Percentiles rank a stretch among this genome's conserved stretches.
These are phyloP conservation scores for Dryadomyces sulphureus DNA, from an alignment of 2,329 filamentous ascomycete species.

Conservation along the genomic window DNA sequence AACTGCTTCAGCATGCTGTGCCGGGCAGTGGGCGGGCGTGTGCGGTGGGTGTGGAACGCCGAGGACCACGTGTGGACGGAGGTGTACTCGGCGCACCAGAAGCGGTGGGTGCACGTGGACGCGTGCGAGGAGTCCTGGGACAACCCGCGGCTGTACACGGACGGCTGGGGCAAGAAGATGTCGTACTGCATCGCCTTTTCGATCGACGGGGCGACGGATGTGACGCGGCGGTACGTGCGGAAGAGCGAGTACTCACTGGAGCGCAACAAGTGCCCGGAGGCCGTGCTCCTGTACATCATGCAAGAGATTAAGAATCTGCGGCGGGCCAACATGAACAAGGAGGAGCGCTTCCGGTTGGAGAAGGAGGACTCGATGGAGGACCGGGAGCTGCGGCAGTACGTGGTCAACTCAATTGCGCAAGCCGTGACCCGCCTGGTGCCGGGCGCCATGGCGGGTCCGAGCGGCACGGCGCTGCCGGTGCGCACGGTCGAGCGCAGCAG, in stretches of 20 bases:
- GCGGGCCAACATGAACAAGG: constrained; percentile 71
- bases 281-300: constrained; percentile 80
- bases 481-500: constrained; percentile 14
- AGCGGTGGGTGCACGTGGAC: constrained; percentile 94
- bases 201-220: constrained; percentile 62
- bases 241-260: constrained; percentile 59
- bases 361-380: constrained; percentile 68
- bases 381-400: constrained; percentile 57
- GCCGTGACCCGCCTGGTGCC: constrained; percentile 56
- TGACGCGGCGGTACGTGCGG: constrained; percentile 54
- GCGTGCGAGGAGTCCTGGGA: constrained; percentile 93
- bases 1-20: constrained; percentile 99
- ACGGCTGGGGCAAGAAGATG: constrained; percentile 94
- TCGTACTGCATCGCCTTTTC: constrained; percentile 96
- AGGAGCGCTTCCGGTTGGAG: constrained; percentile 66
- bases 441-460: constrained; percentile 18
- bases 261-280: constrained; percentile 69
- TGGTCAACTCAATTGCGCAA: constrained; percentile 58
- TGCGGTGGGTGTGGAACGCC: constrained; percentile 96
- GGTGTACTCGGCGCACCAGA: constrained; percentile 85
- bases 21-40: constrained; percentile 75
- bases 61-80: constrained; percentile 98
- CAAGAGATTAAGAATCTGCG: constrained; percentile 80
- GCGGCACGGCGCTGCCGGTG: constrained; percentile 2
- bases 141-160: constrained; percentile 77